These are phyloP conservation scores for Ceratocystis variospora DNA, from an alignment of 2,329 filamentous ascomycete species.

Conservation along the genomic window DNA sequence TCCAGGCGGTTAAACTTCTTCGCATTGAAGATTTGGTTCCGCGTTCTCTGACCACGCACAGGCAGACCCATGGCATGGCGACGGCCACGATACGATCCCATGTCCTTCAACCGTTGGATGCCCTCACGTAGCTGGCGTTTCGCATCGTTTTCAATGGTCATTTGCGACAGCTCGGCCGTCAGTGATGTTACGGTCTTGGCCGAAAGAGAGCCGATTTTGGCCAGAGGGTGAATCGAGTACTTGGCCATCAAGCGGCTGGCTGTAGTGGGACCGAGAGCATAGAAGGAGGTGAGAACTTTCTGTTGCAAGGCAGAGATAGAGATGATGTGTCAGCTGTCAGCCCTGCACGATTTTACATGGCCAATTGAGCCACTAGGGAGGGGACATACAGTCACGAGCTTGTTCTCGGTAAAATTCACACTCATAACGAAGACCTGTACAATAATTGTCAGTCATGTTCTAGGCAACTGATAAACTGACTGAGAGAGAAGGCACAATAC, in stretches of 20 bases:
- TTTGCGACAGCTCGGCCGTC: slow-evolving; percentile 70
- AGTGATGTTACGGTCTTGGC: slow-evolving; percentile 68
- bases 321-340: no score
- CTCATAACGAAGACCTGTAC: slow-evolving; percentile 69
- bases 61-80: slow-evolving; percentile 88
- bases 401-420: slow-evolving; percentile 69
- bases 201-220: slow-evolving; percentile 60
- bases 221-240: slow-evolving; percentile 72
- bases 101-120: slow-evolving; percentile 74
- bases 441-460: slow-evolving; percentile 3
- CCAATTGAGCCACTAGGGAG: background rate
- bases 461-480: background rate
- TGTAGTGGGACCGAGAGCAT: slow-evolving; percentile 60
- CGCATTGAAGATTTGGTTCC: slow-evolving; percentile 52
- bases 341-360: background rate
- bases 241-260: slow-evolving; percentile 71
- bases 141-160: slow-evolving; percentile 90
- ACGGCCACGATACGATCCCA: slow-evolving; percentile 77
- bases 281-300: slow-evolving; percentile 73
- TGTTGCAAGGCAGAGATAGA: slow-evolving; percentile 23
- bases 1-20: slow-evolving; percentile 49
- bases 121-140: slow-evolving; percentile 67
- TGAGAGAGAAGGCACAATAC: background rate
- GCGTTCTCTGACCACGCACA: slow-evolving; percentile 78
- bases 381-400: slow-evolving; percentile 61